Evolutionary conservation across 2,329 filamentous ascomycete species (phyloP), one percentile per base, ranked within the genome.

Genomic region (Botrytis sinoallii): DNA sequence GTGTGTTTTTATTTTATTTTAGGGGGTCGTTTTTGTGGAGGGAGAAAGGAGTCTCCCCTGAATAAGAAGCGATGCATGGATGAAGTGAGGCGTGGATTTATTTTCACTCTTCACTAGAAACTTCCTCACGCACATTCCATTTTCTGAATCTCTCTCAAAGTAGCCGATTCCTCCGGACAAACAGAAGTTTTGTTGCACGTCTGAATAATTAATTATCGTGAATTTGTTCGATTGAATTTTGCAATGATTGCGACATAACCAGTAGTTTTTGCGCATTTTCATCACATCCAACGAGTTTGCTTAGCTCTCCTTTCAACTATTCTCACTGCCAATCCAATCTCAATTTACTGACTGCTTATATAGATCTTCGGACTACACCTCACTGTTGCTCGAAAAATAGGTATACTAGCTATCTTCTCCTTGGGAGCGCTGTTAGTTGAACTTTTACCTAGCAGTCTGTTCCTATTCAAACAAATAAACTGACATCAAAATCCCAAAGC

Each of bases 361-460:
- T 3, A 73, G 67, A 73, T 71, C 14, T 71, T 48, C 3, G 59
- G 42, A 32, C 38, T 73, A 1, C 67, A 65, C 32, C 57, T 73
- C 3, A 70, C 72, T 1, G 20, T 69, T 12, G 57, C 29, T 25
- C 35, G 72, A 1, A 73, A 73, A 44, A 42, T 71, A 35, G 72
- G 65, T 18, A 69, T 73, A 20, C 32, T 63, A 12, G 72, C 72
- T 16, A 57, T 73, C 14, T 73, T 71, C 40, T 70, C 67, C 14
- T 29, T 73, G 2, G 72, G 72, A 55, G 59, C 66, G 5, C 46
- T 73, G 67, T 73, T 29, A 68, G 63, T 68, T n/a, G 6, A 42
- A n/a, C 46, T 32, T 18, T 16, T 25, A 40, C 25, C 14, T 2
- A n/a, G 2, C 14, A 16, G 20, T 4, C 18, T 14, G 2, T 38